Conservation (phyloP, 495 filamentous ascomycete species). For the Hyphodiscus hymeniophilus region DNA sequence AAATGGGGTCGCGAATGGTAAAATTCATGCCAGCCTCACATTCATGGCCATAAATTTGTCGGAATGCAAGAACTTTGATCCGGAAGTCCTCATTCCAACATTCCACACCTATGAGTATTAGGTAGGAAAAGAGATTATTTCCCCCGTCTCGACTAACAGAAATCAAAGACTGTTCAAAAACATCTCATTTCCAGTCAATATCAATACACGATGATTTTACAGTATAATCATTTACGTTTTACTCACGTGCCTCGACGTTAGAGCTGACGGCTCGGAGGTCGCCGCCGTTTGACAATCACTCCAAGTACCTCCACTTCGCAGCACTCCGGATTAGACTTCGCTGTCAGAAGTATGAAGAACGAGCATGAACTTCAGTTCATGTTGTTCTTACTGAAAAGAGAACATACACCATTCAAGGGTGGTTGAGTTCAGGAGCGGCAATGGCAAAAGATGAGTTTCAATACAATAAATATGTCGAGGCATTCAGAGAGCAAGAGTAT, state of each 20-base stretch:
- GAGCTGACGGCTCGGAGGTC: too few species aligned
- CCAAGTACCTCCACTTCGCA: conserved; percentile 2
- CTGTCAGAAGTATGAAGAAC: conserved; percentile 14
- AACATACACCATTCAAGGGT: conserved; percentile 5
- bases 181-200: too few species aligned
- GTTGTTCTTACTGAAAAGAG: conserved; percentile 8
- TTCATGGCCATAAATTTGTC: too few species aligned
- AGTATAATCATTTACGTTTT: too few species aligned
- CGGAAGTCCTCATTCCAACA: too few species aligned
- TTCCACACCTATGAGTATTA: too few species aligned
- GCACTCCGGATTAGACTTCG: background rate
- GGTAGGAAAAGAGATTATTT: too few species aligned
- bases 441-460: conserved; percentile 9
- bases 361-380: conserved; percentile 2
- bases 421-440: background rate
- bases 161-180: too few species aligned
- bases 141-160: too few species aligned
- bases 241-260: too few species aligned
- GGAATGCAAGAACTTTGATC: too few species aligned
- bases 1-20: background rate
- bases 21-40: background rate
- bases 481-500: conserved; percentile 64
- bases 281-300: background rate
- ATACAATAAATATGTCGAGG: conserved; percentile 63
- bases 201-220: too few species aligned